Conservation (phyloP, 805 yeast genomes). For the Suhomyces faveliae region DNA sequence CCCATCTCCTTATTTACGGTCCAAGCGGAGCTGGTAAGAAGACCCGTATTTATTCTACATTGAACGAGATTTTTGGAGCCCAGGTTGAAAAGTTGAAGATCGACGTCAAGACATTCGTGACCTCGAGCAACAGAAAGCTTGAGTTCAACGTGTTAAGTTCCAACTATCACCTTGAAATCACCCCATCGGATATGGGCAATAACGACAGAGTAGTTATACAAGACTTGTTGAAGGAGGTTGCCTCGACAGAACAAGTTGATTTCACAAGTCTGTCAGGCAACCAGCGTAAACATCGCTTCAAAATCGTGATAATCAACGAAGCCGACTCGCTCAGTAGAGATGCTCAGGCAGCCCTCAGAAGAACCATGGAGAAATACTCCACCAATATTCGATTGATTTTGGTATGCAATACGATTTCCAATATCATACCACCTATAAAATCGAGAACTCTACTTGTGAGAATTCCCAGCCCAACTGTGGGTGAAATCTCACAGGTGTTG, state of each 20-base stretch:
- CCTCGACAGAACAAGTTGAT: conserved; percentile 94
- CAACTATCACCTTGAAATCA: conserved; percentile 87
- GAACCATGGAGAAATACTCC: conserved; percentile 95
- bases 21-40: conserved; percentile 98
- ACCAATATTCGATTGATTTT: conserved; percentile 79
- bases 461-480: conserved; percentile 71
- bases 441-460: conserved; percentile 90
- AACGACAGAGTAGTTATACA: conserved; percentile 94
- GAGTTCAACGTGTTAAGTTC: conserved; percentile 94
- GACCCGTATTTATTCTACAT: conserved; percentile 80
- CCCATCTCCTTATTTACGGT: conserved; percentile 89
- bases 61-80: conserved; percentile 78
- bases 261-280: conserved; percentile 41
- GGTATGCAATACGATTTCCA: conserved; percentile 86
- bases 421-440: conserved; percentile 89
- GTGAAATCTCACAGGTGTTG: conserved; percentile 60
- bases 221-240: conserved; percentile 88
- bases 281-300: conserved; percentile 55
- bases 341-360: conserved; percentile 92
- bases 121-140: conserved; percentile 70
- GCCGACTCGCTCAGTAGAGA: conserved; percentile 88
- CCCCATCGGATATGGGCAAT: conserved; percentile 96
- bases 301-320: conserved; percentile 84
- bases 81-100: conserved; percentile 79
- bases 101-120: conserved; percentile 81